A percentile compares a stretch with the other conserved stretches of the same genome.
These are phyloP conservation scores for Cantharellus anzutake DNA, from an alignment of 768 basidiomycete genomes.

Conservation along the genomic window DNA sequence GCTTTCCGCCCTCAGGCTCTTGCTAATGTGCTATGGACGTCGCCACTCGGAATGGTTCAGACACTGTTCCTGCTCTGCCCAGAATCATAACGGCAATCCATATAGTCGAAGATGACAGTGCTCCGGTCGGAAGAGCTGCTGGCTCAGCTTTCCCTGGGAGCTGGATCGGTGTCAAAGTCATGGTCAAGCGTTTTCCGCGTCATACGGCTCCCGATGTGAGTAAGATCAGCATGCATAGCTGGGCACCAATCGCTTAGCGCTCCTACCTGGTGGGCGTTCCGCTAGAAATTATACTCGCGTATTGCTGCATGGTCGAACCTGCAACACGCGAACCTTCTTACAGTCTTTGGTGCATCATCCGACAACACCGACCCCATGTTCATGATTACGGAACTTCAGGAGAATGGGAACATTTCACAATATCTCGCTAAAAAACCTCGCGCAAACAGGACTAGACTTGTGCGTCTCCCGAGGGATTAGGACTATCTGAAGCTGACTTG, in stretches of 20 bases:
- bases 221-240: neutral
- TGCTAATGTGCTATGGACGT: too few species aligned
- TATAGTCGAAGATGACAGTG: too few species aligned
- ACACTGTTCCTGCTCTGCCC: too few species aligned
- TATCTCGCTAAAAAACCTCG: neutral
- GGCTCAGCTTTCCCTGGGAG: neutral
- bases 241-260: neutral
- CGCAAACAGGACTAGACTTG: conserved; percentile 1
- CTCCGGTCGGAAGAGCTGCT: neutral
- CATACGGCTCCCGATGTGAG: neutral
- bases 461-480: neutral
- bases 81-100: too few species aligned
- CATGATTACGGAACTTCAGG: neutral
- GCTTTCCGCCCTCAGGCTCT: too few species aligned
- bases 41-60: too few species aligned
- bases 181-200: neutral
- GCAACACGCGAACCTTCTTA: conserved; percentile 2
- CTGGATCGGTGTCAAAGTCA: conserved; percentile 1
- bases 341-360: conserved; percentile 5
- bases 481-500: too few species aligned
- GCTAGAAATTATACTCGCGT: neutral
- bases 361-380: neutral
- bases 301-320: neutral
- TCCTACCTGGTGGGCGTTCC: neutral
- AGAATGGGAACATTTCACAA: conserved; percentile 3